These are phyloP conservation scores for Ophiocytium majus DNA, from an alignment of 352 stramenopile species.

Conservation along the genomic window DNA sequence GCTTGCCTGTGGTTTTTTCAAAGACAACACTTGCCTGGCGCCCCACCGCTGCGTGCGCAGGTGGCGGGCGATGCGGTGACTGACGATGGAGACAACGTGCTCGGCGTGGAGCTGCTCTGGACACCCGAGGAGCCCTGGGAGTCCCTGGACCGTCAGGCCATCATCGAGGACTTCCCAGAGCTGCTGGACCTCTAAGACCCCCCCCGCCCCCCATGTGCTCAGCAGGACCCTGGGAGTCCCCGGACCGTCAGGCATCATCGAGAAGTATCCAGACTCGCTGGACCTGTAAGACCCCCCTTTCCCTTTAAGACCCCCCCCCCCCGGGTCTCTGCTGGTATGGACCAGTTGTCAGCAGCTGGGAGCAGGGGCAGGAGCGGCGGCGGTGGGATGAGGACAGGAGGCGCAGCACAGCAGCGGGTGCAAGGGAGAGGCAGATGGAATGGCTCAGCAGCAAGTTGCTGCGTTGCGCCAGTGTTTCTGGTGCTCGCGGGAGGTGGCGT, in stretches of 20 bases:
- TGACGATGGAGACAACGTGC: slow-evolving; percentile 57
- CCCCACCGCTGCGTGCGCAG: too few relatives aligned
- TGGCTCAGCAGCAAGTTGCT: too few relatives aligned
- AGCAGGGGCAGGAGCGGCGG: not conserved
- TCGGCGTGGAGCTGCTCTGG: slow-evolving; percentile 57
- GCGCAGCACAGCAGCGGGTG: too few relatives aligned
- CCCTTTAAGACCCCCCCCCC: too few relatives aligned
- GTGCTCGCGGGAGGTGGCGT: too few relatives aligned
- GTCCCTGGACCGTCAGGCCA: slow-evolving; percentile 46
- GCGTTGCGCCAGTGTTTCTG: too few relatives aligned
- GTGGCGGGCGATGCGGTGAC: slow-evolving; percentile 44
- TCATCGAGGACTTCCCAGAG: slow-evolving; percentile 58
- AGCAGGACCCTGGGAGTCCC: slow-evolving; percentile 44
- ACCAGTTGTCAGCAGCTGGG: not conserved
- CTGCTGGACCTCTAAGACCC: slow-evolving; percentile 53
- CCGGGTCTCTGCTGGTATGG: not conserved
- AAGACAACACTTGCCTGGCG: too few relatives aligned
- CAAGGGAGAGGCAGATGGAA: too few relatives aligned
- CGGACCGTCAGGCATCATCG: slow-evolving; percentile 54
- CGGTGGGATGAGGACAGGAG: too few relatives aligned
- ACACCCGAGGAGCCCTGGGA: slow-evolving; percentile 57
- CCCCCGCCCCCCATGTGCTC: too few relatives aligned
- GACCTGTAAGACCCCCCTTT: slow-evolving; percentile 45
- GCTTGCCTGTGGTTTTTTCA: too few relatives aligned
- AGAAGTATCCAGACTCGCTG: slow-evolving; percentile 58